Evolutionary conservation across 2,329 filamentous ascomycete species (phyloP).

Genomic region (Chalara sp.): DNA sequence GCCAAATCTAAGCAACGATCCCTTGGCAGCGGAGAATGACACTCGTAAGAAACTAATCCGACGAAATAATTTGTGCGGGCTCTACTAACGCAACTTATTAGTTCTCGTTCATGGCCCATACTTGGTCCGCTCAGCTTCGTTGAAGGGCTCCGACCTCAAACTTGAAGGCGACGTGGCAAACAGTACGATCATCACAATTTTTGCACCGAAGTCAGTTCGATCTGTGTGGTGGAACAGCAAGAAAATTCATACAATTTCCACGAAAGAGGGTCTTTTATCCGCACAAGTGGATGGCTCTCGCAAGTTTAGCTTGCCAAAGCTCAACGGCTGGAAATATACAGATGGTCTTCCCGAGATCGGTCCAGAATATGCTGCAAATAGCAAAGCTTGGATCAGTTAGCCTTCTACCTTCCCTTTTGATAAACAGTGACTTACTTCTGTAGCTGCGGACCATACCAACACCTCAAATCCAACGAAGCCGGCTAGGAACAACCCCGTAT

Average conservation of each 20-base stretch:
- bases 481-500: constrained; percentile 35
- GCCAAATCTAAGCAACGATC: constrained; percentile 39
- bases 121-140: constrained; percentile 39
- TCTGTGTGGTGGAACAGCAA: constrained; percentile 46
- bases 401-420: background rate
- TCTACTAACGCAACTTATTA: constrained; percentile 14
- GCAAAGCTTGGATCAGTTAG: constrained; percentile 24
- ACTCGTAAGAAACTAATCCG: constrained; percentile 8
- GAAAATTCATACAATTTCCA: constrained; percentile 21
- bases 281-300: constrained; percentile 8
- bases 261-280: constrained; percentile 36
- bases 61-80: background rate
- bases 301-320: constrained; percentile 10
- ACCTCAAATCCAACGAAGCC: constrained; percentile 20
- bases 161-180: constrained; percentile 40
- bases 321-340: constrained; percentile 29
- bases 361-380: constrained; percentile 35
- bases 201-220: constrained; percentile 38
- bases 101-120: constrained; percentile 46
- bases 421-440: background rate
- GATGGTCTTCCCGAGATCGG: constrained; percentile 37
- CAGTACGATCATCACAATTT: constrained; percentile 36
- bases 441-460: constrained; percentile 3
- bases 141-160: constrained; percentile 29
- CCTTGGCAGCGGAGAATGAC: constrained; percentile 18